Base-by-base conservation (phyloP, 2,329 filamentous ascomycete species). In the Fusarium globosum region DNA sequence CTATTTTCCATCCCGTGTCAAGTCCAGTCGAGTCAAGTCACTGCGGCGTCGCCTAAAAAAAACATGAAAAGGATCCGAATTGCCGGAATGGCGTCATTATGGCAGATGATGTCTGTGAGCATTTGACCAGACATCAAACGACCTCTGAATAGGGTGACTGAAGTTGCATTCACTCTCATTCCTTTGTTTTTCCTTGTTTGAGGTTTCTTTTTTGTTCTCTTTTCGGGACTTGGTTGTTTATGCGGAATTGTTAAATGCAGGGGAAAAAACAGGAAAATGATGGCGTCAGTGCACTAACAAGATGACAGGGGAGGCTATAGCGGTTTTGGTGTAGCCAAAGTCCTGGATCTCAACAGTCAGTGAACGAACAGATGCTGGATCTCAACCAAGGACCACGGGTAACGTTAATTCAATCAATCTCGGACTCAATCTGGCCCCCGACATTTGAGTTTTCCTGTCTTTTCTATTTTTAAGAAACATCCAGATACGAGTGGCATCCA, bases 241-340 rank as follows among this genome's bases (percentile, higher is more conserved):
- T 60, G 38, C 39, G 15, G 51, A 55, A 41, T 41, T 10, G 33
- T 30, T 28, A 41, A 49, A 69, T 69, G 65, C 67, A 69, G 66
- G 67, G 43, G 51, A 21, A 49, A 62, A 65, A 69, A 65, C 67
- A 70, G 59, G 67, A 69, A 59, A 58, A 39, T 30, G 45, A 70
- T 69, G 66, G 67, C 67, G 67, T 69, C 67, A 69, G 58, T 52
- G 66, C 66, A 53, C 66, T 43, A 65, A 52, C 4, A 38, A 6
- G 38, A 21, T 35, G 49, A 69, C 46, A 69, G 42, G 65, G 65
- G 49, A 52, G 59, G 67, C 52, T 69, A 39, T 65, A 69, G 65
- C 52, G 33, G 48, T 61, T 42, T 48, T 28, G 21, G 46, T n/a
- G 51, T 55, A 55, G 35, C 20, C 30, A 20, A 20, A 51, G 16